Evolutionary conservation across 2,329 filamentous ascomycete genomes (phyloP).

Genomic region (Xylaria hypoxylon): DNA sequence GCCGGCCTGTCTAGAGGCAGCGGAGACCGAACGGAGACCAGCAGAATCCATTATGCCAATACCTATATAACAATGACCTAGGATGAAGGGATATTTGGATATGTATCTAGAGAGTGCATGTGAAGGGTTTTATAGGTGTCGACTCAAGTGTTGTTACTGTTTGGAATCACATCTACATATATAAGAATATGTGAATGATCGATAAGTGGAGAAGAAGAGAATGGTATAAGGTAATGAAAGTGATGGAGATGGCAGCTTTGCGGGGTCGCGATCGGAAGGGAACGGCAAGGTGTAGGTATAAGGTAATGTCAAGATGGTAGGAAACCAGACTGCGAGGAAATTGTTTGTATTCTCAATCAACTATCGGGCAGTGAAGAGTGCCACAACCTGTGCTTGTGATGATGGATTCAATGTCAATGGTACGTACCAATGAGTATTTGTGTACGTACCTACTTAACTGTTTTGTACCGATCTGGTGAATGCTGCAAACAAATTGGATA

Average conservation of each 20-base stretch:
- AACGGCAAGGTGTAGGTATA: not conserved
- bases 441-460: too few species aligned
- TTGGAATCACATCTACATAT: not conserved
- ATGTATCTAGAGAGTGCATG: not conserved
- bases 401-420: not conserved
- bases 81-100: not conserved
- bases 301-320: not conserved
- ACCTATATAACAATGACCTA: not conserved
- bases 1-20: not conserved
- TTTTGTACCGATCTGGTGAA: too few species aligned
- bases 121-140: not conserved
- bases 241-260: not conserved
- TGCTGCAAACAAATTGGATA: not conserved
- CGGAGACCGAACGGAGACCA: not conserved
- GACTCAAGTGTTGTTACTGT: not conserved
- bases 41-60: conserved; percentile 17
- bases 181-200: not conserved
- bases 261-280: not conserved
- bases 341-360: not conserved
- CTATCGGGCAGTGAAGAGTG: not conserved
- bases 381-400: not conserved
- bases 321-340: not conserved
- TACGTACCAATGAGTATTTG: too few species aligned
- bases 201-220: not conserved
- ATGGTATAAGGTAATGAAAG: not conserved